Evolutionary conservation across 305 asterid species (phyloP).

Genomic region (Salvia sclarea): DNA sequence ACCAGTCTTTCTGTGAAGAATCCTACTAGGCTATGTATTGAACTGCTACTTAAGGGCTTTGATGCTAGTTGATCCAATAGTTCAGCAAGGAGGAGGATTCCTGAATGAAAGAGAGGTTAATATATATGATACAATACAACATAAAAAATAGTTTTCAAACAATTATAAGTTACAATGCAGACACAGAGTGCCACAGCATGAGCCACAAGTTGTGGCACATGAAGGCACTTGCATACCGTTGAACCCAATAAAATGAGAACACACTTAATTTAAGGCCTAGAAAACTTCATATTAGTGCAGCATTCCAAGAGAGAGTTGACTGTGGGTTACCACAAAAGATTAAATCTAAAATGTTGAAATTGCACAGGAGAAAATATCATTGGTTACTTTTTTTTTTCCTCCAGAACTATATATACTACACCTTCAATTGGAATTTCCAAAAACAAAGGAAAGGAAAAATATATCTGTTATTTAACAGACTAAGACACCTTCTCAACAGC

Average conservation of each 20-base stretch:
- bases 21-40: slow-evolving; percentile 70
- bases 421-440: neutral
- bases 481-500: slow-evolving; percentile 11
- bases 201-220: neutral
- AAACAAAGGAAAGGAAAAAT: neutral
- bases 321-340: too few relatives aligned
- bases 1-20: slow-evolving; percentile 93
- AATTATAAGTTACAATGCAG: neutral
- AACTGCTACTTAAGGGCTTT: slow-evolving; percentile 59
- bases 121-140: neutral
- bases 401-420: slow-evolving; percentile 10
- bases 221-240: neutral
- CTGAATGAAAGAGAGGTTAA: slow-evolving; percentile 44
- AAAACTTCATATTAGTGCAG: slow-evolving; percentile 3
- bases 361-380: neutral
- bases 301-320: neutral
- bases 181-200: slow-evolving; percentile 14
- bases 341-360: slow-evolving; percentile 5
- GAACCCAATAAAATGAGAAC: neutral
- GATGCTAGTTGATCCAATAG: slow-evolving; percentile 51
- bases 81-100: slow-evolving; percentile 83
- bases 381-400: neutral
- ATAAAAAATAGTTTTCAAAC: neutral
- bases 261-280: slow-evolving; percentile 1
- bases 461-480: neutral